Evolutionary conservation across 2,329 filamentous ascomycete species (phyloP), one percentile per base, ranked within the genome.

Genomic region (Xylaria sp.): DNA sequence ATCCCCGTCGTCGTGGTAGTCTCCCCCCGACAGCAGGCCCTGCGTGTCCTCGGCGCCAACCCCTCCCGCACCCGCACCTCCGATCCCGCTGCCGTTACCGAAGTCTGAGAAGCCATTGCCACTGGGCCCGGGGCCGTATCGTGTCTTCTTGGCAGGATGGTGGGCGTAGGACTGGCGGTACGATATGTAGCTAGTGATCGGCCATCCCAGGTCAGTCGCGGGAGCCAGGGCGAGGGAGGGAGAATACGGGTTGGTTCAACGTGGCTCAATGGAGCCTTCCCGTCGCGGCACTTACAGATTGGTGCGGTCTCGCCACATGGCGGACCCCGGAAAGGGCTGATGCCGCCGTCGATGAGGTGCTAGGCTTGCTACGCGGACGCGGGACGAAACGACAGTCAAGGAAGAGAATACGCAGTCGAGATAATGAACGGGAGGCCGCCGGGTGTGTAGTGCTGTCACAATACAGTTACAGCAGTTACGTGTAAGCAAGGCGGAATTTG

Each of bases 81-180:
- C 78, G 58, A 74, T 71, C 67, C 81, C 84, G 75, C 85, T 81
- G 71, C 85, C 85, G 74, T 85, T 81, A 71, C 85, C 85, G 64
- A 79, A 75, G 67, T 89, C 86, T 65, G 82, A 81, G 74, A 87
- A 87, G 77, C 83, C 85, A 81, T 85, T 84, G 69, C 80, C 75
- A 70, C 82, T 77, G 58, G 85, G 78, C 58, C 81, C 71, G 52
- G 71, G 72, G 62, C 83, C 80, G 80, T 90, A 90, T 71, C 89
- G 89, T 68, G 88, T 87, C 79, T 93, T 92, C 80, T 96, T 93
- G 63, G 88, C 86, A 55, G 95, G 95, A 76, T 97, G 93, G 78
- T 98, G 95, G 72, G 93, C 88, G 79, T 97, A 98, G 72, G 94
- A 98, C 81, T 99, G 95, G 73, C 95, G 93, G 84, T 98, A 99